Evolutionary conservation across 1,284 basidiomycete genomes (phyloP).

Genomic region (Malassezia restricta): DNA sequence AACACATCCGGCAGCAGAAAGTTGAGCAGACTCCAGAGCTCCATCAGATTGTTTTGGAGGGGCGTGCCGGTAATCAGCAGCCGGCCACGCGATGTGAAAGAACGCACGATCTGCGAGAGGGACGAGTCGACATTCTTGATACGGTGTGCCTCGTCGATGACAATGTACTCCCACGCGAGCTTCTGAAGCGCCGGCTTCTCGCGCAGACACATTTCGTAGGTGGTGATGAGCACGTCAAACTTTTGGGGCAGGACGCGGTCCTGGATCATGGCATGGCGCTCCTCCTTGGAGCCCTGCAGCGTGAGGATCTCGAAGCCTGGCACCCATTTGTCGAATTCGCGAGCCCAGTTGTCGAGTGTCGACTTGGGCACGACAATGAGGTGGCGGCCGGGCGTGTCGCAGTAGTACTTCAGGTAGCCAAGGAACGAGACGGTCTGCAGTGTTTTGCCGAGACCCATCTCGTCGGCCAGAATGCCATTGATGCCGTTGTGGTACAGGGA

Average conservation of each 20-base stretch:
- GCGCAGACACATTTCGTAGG: constrained; percentile 93
- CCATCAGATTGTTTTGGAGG: constrained; percentile 92
- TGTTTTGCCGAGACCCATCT: constrained; percentile 90
- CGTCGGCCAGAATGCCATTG: constrained; percentile 40
- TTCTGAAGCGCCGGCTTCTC: constrained; percentile 85
- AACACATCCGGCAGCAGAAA: constrained; percentile 54
- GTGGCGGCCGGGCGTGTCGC: constrained; percentile 66
- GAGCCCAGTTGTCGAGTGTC: constrained; percentile 89
- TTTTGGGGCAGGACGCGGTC: constrained; percentile 69
- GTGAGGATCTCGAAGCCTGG: constrained; percentile 66
- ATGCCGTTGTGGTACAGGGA: constrained; percentile 38
- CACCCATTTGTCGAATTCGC: constrained; percentile 87
- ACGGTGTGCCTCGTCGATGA: constrained; percentile 96
- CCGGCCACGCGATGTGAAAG: constrained; percentile 75
- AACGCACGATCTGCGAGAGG: constrained; percentile 83
- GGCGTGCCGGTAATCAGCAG: constrained; percentile 94
- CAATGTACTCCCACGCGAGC: constrained; percentile 93
- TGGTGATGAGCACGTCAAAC: constrained; percentile 90
- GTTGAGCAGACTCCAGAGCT: constrained; percentile 87
- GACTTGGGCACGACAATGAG: constrained; percentile 95
- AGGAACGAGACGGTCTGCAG: constrained; percentile 96
- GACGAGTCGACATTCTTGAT: constrained; percentile 99
- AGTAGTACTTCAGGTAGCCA: constrained; percentile 79
- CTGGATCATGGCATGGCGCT: constrained; percentile 69
- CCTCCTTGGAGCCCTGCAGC: constrained; percentile 77